Conservation (phyloP, 2,329 filamentous ascomycete species). For the Sarocladium oryzae region DNA sequence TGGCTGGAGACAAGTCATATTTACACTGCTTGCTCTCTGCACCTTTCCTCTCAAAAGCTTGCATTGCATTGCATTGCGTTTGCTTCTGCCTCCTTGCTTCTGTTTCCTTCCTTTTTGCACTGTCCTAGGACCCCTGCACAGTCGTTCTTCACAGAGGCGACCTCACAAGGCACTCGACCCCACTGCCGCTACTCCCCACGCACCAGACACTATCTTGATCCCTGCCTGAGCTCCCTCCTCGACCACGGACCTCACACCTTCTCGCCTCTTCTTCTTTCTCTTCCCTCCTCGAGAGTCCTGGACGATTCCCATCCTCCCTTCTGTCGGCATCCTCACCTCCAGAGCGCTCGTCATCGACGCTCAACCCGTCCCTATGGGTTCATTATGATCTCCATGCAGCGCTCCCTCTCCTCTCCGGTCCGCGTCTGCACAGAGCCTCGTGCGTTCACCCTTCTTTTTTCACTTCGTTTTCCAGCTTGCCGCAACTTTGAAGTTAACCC, state of each 20-base stretch:
- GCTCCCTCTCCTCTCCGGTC: slow-evolving; percentile 56
- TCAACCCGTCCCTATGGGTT: slow-evolving; percentile 31
- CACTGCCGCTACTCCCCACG: not conserved
- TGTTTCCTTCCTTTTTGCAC: too few relatives aligned
- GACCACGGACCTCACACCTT: not conserved
- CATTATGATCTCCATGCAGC: slow-evolving; percentile 58
- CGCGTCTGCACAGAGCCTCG: slow-evolving; percentile 50
- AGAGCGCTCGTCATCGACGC: slow-evolving; percentile 5
- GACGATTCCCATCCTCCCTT: not conserved
- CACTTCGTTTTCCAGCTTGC: not conserved
- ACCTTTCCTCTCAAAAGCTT: too few relatives aligned
- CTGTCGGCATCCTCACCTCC: not conserved
- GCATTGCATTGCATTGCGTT: too few relatives aligned
- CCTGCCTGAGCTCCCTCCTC: not conserved
- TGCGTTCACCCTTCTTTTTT: slow-evolving; percentile 36
- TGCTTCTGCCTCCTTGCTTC: too few relatives aligned
- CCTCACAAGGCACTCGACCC: not conserved
- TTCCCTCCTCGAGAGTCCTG: not conserved
- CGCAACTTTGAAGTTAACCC: not conserved
- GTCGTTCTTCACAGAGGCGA: too few relatives aligned
- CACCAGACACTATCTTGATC: not conserved
- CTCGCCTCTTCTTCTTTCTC: not conserved
- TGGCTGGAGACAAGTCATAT: too few relatives aligned
- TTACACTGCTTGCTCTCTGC: too few relatives aligned
- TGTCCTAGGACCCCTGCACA: too few relatives aligned